Base-by-base conservation (phyloP, 1,284 basidiomycete species). In the Cryptococcus depauperatus region DNA sequence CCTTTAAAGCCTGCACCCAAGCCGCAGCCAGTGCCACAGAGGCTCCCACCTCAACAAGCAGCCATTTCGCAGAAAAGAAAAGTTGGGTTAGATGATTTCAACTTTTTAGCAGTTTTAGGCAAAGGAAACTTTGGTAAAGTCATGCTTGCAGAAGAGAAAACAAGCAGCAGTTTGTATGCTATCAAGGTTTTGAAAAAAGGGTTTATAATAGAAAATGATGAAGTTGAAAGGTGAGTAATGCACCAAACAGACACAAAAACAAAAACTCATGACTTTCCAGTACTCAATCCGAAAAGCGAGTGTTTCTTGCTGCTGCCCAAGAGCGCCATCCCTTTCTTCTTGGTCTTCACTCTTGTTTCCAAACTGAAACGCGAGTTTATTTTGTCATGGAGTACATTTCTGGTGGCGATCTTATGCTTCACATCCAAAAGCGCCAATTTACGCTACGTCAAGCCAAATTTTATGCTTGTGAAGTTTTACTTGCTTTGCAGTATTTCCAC, bases 41-140 rank as follows among this genome's bases (percentile, higher is more conserved):
- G 43, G 19, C 43, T 23, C 13, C 47, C 55, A 8, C 44, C 51
- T 6, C 56, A 51, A 27, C 61, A 56, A 29, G 9, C n/a, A 22
- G 7, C 10, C 18, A 37, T 21, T 18, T 35, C 47, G n/a, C 52
- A 77, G 39, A 83, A 82, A 69, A 80, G 90, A 46, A 93, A 91
- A 72, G 86, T 98, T 54, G 90, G 91, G 1, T 76, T 99, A 35
- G 91, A 98, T 69, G 95, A 98, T 70, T 98, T 99, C 77, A 98
- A 98, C 70, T 98, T 99, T 78, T 75, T 98, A 43, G 92, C 95
- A 18, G 95, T 98, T 16, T 79, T 99, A 26, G 95, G 95, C 48
- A 98, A 98, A 73, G 95, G 95, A 65, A 99, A 98, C 73, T 99
- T 99, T 62, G 95, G 95, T 47, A 98, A 99, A 72, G 95, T 99